Conservation (phyloP, 2,329 filamentous ascomycete species). For the Monosporascus sp. region DNA sequence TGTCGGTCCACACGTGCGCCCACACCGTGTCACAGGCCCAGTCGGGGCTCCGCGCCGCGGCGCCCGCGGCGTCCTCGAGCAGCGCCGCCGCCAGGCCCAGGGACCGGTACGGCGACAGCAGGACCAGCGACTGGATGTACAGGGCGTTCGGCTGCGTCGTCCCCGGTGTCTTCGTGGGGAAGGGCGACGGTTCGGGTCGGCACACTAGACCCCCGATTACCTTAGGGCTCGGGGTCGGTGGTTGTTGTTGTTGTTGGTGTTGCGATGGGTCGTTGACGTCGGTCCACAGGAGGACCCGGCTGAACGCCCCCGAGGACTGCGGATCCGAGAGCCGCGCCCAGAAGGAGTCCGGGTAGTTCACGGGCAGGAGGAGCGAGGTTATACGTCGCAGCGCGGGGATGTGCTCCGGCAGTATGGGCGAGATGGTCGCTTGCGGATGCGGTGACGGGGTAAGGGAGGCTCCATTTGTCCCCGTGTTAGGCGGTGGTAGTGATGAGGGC, state of each 20-base stretch:
- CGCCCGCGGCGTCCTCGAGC: slow-evolving; percentile 46
- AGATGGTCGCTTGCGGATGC: slow-evolving; percentile 46
- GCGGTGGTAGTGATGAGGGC: no score
- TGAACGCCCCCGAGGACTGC: slow-evolving; percentile 46
- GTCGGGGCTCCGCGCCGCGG: slow-evolving; percentile 30
- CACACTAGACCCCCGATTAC: slow-evolving; percentile 59
- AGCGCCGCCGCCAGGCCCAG: slow-evolving; percentile 55
- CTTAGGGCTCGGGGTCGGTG: slow-evolving; percentile 30
- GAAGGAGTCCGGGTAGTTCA: slow-evolving; percentile 60
- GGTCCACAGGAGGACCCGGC: slow-evolving; percentile 55
- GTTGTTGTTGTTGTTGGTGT: slow-evolving; percentile 1
- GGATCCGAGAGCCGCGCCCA: slow-evolving; percentile 52
- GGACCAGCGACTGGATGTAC: slow-evolving; percentile 60
- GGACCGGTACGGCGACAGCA: slow-evolving; percentile 58
- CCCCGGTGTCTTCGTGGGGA: slow-evolving; percentile 17
- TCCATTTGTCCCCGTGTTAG: slow-evolving; percentile 7
- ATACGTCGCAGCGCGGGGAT: slow-evolving; percentile 57
- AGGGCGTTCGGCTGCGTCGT: slow-evolving; percentile 39
- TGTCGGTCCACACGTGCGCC: slow-evolving; percentile 65
- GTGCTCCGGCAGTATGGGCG: slow-evolving; percentile 44
- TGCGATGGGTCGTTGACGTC: slow-evolving; percentile 28
- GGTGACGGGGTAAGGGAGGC: slow-evolving; percentile 26
- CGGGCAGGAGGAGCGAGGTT: slow-evolving; percentile 59
- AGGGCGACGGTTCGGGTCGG: slow-evolving; percentile 50
- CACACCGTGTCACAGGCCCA: slow-evolving; percentile 43